These are phyloP conservation scores for Beta vulgaris DNA, from an alignment of 148 eudicot genomes.

Conservation along the genomic window DNA sequence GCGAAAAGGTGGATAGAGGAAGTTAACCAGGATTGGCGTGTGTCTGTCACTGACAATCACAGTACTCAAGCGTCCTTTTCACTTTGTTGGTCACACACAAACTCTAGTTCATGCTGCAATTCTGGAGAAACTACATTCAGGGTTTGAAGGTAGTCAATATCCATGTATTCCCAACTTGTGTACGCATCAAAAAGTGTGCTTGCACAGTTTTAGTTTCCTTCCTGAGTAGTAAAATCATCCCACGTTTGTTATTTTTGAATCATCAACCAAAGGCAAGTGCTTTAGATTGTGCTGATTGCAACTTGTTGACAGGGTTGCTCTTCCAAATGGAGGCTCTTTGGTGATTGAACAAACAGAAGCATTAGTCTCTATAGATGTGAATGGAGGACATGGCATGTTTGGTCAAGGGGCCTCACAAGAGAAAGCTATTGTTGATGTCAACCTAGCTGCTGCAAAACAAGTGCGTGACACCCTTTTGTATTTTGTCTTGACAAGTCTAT, in stretches of 20 bases:
- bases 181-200: neutral
- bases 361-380: conserved; percentile 89
- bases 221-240: neutral
- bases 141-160: neutral
- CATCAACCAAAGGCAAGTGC: neutral
- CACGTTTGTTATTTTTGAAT: neutral
- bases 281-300: conserved; percentile 25
- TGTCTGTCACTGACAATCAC: neutral
- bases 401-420: conserved; percentile 90
- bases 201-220: neutral
- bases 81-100: neutral
- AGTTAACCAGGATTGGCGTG: neutral
- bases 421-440: conserved; percentile 86
- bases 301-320: conserved; percentile 57
- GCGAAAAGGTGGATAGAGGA: neutral
- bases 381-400: conserved; percentile 90
- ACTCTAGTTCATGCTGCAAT: neutral
- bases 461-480: conserved; percentile 36
- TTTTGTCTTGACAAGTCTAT: conserved; percentile 1
- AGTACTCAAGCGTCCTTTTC: neutral
- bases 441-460: conserved; percentile 94
- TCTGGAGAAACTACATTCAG: neutral
- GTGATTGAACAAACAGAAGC: conserved; percentile 99
- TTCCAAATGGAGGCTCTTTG: conserved; percentile 83
- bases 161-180: neutral